Evolutionary conservation across 2,329 filamentous ascomycete species (phyloP).

Genomic region (Daldinia eschscholtzii): DNA sequence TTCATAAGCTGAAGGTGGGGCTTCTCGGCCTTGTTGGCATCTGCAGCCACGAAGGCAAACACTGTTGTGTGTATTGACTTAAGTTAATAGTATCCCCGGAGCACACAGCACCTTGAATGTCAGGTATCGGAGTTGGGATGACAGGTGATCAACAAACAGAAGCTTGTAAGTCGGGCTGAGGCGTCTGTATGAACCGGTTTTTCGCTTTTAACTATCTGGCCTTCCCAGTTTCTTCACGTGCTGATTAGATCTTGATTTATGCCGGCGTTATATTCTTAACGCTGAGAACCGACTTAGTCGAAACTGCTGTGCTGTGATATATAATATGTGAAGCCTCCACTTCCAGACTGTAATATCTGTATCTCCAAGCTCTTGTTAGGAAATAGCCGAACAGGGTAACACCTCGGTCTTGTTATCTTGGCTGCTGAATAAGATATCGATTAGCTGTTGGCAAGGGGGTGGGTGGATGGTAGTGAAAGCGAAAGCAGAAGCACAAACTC

Average conservation of each 20-base stretch:
- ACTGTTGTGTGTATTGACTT: slow-evolving; percentile 8
- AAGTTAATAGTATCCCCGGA: slow-evolving; percentile 1
- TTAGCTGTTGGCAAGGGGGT: slow-evolving; percentile 20
- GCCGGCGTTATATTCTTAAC: slow-evolving; percentile 13
- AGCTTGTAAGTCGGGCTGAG: slow-evolving; percentile 23
- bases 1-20: slow-evolving; percentile 27
- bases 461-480: not conserved
- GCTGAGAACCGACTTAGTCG: slow-evolving; percentile 20
- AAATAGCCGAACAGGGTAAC: slow-evolving; percentile 15
- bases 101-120: not conserved
- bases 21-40: slow-evolving; percentile 36
- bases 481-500: not conserved
- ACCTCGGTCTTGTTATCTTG: slow-evolving; percentile 1
- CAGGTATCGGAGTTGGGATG: not conserved
- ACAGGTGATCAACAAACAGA: not conserved
- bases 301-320: not conserved
- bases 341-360: not conserved
- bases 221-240: not conserved
- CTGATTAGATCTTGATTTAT: slow-evolving; percentile 14
- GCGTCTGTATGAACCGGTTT: slow-evolving; percentile 4
- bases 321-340: not conserved
- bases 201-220: not conserved
- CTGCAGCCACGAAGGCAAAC: slow-evolving; percentile 39
- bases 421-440: slow-evolving; percentile 9
- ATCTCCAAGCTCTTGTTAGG: slow-evolving; percentile 11